Base-by-base conservation (phyloP, 73 alveolate genomes). In the Paramecium primaurelia region DNA sequence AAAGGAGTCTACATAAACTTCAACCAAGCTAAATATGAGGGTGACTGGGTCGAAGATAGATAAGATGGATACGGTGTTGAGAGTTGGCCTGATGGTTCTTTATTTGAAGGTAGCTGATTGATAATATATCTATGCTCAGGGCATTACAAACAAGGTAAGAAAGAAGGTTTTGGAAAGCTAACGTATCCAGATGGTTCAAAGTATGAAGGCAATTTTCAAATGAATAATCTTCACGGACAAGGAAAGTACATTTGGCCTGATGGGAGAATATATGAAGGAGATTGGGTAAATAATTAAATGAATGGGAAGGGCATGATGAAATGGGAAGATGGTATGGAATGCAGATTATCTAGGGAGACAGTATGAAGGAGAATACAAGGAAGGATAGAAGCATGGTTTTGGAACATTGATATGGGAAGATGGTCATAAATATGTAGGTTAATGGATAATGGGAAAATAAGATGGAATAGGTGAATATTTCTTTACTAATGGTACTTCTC, bases 251-350 rank as follows among this genome's bases (percentile, higher is more conserved):
- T 86, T 71, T 95, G 93, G 93, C 86, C 71, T 54, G 96, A 95
- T 85, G 97, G 97, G 10, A 95, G 93, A 42, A 80, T 92, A 12
- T 95, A 44, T 49, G 86, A 45, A 71, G 98, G 98, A 1, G 94
- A 92, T 47, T 86, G 95, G 92, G 87, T 75, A 42, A 47, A 92
- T 87, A 96, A 95, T 28, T 44, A 92, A 18, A 95, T 96, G 96
- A 88, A 96, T 94, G 99, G 99, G 16, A 84, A 96, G 42, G 99
- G 99, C 0, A 86, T 92, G 25, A 94, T 95, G 88, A 75, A 73
- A 34, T 96, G 98, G 98, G 95, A 97, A 40, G 99, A 96, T 90
- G 97, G 96, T 37, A 96, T 95, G 86, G 92, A 44, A 58, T 96
- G 92, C 28, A 69, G 94, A 93, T 94, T n/a, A 38, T 75, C 9